phyloP scores from a whole-genome alignment of 2,329 filamentous ascomycete genomes.

The Fusarium circinatum region DNA sequence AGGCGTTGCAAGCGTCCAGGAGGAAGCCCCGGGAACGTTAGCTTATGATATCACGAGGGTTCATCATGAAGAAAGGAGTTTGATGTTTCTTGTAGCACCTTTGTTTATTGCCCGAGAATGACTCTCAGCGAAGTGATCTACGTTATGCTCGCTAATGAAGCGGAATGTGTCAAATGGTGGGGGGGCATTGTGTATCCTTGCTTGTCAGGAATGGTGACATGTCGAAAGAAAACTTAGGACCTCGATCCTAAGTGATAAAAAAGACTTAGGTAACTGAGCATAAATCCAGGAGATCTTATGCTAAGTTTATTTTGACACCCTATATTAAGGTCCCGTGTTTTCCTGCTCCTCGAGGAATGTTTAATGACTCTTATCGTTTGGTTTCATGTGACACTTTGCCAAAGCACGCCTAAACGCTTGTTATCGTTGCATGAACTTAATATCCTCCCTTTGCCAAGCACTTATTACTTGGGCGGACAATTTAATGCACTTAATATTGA shows the following conservation, averaged over 20 bases:
- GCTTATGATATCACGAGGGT: conserved; percentile 41
- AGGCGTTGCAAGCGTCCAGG: conserved; percentile 40
- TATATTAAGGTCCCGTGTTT: no score
- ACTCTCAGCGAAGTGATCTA: background rate
- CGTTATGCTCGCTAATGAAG: background rate
- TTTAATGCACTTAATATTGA: background rate
- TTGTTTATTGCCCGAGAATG: background rate
- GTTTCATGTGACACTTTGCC: background rate
- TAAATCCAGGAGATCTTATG: no score
- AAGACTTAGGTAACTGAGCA: no score
- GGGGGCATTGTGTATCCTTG: background rate
- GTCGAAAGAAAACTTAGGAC: no score
- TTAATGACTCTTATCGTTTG: background rate
- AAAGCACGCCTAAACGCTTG: background rate
- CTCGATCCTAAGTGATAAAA: no score
- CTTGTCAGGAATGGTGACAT: conserved; percentile 21
- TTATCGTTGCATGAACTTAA: background rate
- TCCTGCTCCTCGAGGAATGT: no score
- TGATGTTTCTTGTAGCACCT: conserved; percentile 27
- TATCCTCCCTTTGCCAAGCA: background rate
- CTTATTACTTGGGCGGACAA: background rate
- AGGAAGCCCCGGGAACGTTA: conserved; percentile 33
- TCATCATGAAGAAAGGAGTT: conserved; percentile 42
- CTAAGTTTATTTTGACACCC: no score
- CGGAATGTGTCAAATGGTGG: background rate